Conservation (phyloP, 2,329 filamentous ascomycete genomes). For the Trichoderma lentiforme region DNA sequence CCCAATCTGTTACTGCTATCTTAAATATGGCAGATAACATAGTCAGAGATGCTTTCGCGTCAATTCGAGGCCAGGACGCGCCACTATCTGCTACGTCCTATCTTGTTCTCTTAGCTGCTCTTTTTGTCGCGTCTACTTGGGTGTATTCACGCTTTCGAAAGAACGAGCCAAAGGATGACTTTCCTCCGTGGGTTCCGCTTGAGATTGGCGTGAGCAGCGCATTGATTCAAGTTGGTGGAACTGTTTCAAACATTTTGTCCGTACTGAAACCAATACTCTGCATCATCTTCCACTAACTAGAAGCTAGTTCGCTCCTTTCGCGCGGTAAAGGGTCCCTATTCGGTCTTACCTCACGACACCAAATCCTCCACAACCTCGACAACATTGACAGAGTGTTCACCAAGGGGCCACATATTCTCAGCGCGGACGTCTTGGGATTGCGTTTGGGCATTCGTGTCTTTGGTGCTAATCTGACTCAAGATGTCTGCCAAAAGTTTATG, state of each 20-base stretch:
- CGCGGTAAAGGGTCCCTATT: constrained; percentile 19
- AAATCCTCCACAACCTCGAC: constrained; percentile 21
- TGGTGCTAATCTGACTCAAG: constrained; percentile 10
- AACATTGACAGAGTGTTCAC: constrained; percentile 21
- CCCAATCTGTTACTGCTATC: too few relatives aligned
- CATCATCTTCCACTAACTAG: background rate
- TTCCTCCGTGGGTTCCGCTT: constrained; percentile 1
- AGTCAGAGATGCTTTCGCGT: background rate
- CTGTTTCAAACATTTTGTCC: background rate
- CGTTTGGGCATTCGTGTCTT: constrained; percentile 22
- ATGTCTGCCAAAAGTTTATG: background rate
- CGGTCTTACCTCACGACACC: constrained; percentile 22
- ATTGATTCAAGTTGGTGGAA: background rate
- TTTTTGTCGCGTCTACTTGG: background rate
- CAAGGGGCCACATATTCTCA: constrained; percentile 20
- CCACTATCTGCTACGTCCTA: background rate
- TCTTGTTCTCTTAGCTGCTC: background rate
- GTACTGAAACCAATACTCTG: background rate
- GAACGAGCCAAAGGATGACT: background rate
- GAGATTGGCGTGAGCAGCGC: constrained; percentile 2
- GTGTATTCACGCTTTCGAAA: background rate
- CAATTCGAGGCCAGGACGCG: background rate
- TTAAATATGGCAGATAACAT: background rate
- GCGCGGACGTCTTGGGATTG: constrained; percentile 16
- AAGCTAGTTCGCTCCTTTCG: background rate